Base-by-base conservation (phyloP, 2,329 filamentous ascomycete species). In the Neoarthrinium moseri region DNA sequence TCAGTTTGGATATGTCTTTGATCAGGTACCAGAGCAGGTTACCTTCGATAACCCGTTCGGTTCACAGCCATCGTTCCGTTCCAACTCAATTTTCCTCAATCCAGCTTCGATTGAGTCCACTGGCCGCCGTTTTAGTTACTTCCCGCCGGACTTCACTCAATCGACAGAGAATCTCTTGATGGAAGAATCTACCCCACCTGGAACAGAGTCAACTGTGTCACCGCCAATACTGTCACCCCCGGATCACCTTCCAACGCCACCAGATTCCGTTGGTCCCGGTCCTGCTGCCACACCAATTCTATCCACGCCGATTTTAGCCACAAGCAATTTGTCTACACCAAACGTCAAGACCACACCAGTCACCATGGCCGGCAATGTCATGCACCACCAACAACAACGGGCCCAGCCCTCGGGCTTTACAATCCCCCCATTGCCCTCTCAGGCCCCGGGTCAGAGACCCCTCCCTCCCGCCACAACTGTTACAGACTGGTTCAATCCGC, bases 1-100 rank as follows among this genome's bases (percentile, higher is more conserved):
- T 0, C 75, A 78, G 41, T 85, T 84, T 55, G 76, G 76, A 12
- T 74, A 78, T 46, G 77, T 80, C 4, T 83, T 84, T 48, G 73
- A 81, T 53, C 71, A 75, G n/a, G 62, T 73, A 5, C 70, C 77
- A 1, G 78, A 83, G 48, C 67, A 74, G n/a, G 72, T 77, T 49
- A 64, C 63, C 15, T 70, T 73, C 38, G 71, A 74, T 38, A 65
- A 65, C 38, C 68, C 68, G 37, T 69, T 68, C 44, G 51, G 60
- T 47, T 55, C 70, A 49, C 80, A 75, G 35, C 81, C 73, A 1
- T 75, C 73, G 4, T 86, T 86, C 63, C 74, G 83, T 43, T 84
- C 82, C 8, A 83, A 83, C 57, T 85, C 83, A 2, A 86, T 86
- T 49, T 86, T 86, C 62, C 70, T 75, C 52, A 80, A 78, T 47